Conservation (phyloP, 2,329 filamentous ascomycete species). For the Pestalotiopsis sp. region DNA sequence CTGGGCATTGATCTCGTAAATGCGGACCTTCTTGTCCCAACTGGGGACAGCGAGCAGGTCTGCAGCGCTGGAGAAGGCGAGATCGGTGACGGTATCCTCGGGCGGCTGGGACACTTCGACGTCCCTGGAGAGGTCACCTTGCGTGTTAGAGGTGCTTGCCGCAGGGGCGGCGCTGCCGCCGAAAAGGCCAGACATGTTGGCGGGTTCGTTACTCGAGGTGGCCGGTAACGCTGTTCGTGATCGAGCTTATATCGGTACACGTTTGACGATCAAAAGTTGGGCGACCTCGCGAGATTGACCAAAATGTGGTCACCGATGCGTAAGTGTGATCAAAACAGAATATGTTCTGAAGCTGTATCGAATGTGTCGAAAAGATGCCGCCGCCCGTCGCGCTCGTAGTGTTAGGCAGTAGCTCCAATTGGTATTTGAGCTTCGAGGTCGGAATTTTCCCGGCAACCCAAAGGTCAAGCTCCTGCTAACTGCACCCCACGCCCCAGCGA, state of each 20-base stretch:
- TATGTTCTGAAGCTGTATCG: neutral
- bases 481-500: neutral
- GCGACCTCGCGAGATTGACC: neutral
- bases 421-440: neutral
- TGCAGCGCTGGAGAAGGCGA: conserved; percentile 66
- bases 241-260: neutral
- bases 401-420: neutral
- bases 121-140: conserved; percentile 90
- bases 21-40: conserved; percentile 97
- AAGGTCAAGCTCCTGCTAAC: neutral
- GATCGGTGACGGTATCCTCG: conserved; percentile 85
- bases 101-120: conserved; percentile 77
- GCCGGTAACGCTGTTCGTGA: neutral
- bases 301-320: neutral
- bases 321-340: neutral
- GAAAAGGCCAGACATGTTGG: conserved; percentile 66
- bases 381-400: neutral
- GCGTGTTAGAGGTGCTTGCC: conserved; percentile 63
- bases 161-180: conserved; percentile 52
- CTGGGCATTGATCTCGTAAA: conserved; percentile 84
- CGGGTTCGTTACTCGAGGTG: neutral
- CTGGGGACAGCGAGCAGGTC: conserved; percentile 89
- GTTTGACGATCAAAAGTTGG: neutral
- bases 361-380: neutral
- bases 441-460: conserved; percentile 1